Evolutionary conservation across 257 asterid genomes (phyloP), one percentile per base, ranked within the genome.

Genomic region (Cruciata laevipes): DNA sequence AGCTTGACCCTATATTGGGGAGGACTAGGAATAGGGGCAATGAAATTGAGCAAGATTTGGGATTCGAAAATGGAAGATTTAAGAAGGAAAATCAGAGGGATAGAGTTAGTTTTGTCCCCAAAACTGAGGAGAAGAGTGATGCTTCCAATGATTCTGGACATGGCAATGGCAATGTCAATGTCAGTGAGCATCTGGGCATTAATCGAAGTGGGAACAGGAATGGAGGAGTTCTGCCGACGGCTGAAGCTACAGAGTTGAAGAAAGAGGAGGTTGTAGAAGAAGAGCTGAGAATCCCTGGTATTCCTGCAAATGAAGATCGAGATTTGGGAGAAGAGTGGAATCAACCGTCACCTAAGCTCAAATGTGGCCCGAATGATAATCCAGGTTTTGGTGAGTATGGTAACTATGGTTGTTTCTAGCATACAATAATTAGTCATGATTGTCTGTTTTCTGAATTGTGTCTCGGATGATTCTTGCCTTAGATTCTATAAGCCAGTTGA

Each of bases 1-100:
- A 90, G 82, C 81, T 90, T 69, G 97, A 90, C 74, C 96, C 95
- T 42, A 84, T 86, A 78, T 65, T 90, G 60, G 99, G 96, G 32
- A 88, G 95, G 81, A 82, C 92, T 31, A 81, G 87, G 83, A 80
- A 79, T 21, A 75, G 86, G 72, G 86, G 67, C 69, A 66, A 57
- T 63, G 99, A 90, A 80, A 86, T 90, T 77, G 90, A 86, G 65
- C 84, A 85, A 23, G 77, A 64, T 77, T 64, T 61, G 55, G 80
- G 80, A 23, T 35, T 55, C 17, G 82, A 72, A 67, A 81, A 73
- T 77, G 88, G 69, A 52, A 71, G 78, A 65, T 78, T 66, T 71
- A 71, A 31, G 72, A 32, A 49, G 75, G 81, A 71, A 57, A 77
- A 82, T 74, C 84, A 69, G 77, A 80, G 72, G 10, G 73, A 33